Conservation (phyloP, 306 rosid genomes). For the Vigna hirtella region DNA sequence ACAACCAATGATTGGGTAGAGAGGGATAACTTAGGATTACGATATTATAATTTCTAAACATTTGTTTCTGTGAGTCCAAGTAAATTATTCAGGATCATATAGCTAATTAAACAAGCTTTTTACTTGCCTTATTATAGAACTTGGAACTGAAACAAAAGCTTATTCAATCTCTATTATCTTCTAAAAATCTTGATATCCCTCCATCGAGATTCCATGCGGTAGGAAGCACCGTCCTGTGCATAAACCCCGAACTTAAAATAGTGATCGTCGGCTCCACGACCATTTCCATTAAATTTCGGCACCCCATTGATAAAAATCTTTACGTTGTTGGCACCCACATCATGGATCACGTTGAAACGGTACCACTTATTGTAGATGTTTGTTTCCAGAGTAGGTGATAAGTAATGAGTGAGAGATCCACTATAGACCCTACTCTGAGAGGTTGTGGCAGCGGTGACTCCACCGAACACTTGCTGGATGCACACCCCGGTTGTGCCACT, state of each 20-base stretch:
- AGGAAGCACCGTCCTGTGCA: conserved; percentile 50
- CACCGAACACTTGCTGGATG: conserved; percentile 67
- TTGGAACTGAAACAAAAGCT: too few relatives aligned
- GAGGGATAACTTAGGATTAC: too few relatives aligned
- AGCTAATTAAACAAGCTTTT: too few relatives aligned
- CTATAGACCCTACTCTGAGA: conserved; percentile 52
- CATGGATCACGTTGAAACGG: conserved; percentile 56
- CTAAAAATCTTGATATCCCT: conserved; percentile 36
- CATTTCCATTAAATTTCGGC: conserved; percentile 40
- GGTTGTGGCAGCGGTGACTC: conserved; percentile 47
- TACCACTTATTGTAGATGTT: conserved; percentile 54
- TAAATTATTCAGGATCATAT: too few relatives aligned
- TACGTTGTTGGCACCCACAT: conserved; percentile 52
- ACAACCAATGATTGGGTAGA: too few relatives aligned
- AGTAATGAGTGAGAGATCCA: conserved; percentile 50
- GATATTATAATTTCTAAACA: too few relatives aligned
- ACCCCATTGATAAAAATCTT: conserved; percentile 50
- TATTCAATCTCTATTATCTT: too few relatives aligned
- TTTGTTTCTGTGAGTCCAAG: too few relatives aligned
- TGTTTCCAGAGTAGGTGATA: conserved; percentile 24
- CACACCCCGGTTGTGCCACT: conserved; percentile 52
- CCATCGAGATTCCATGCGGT: conserved; percentile 53
- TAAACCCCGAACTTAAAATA: conserved; percentile 61
- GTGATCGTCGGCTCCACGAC: conserved; percentile 46
- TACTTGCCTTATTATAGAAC: too few relatives aligned